Percentiles rank a stretch among this genome's conserved stretches.
Conservation (phyloP, 2,329 filamentous ascomycete species). For the Hymenoscyphus occultus region DNA sequence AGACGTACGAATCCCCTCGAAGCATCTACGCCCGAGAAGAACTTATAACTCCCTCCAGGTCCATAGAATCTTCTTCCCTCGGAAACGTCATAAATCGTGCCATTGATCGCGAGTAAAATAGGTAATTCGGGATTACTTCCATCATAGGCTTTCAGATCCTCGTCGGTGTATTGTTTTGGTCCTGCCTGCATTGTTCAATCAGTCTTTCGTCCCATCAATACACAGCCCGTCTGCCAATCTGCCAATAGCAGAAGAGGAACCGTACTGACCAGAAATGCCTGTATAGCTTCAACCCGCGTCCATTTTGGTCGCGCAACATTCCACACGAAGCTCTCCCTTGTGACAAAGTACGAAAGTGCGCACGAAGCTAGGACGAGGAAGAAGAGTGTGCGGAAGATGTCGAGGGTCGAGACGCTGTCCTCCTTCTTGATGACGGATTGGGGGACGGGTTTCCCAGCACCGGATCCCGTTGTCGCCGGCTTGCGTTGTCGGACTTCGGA, state of each 20-base stretch:
- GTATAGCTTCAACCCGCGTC: constrained; percentile 24
- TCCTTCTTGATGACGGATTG: constrained; percentile 27
- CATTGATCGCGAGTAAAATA: constrained; percentile 87
- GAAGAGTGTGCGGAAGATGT: constrained; percentile 30
- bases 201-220: not conserved
- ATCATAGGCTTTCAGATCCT: constrained; percentile 71
- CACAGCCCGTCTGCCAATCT: not conserved
- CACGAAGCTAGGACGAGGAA: constrained; percentile 29
- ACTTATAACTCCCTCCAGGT: constrained; percentile 79
- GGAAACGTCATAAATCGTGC: constrained; percentile 82
- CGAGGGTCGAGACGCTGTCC: constrained; percentile 31
- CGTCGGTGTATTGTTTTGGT: constrained; percentile 69
- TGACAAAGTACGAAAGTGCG: constrained; percentile 34
- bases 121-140: constrained; percentile 72
- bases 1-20: constrained; percentile 71
- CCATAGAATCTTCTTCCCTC: constrained; percentile 68
- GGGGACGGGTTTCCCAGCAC: constrained; percentile 1
- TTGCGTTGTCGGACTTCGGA: constrained; percentile 13
- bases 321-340: constrained; percentile 33
- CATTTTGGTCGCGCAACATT: constrained; percentile 30
- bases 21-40: constrained; percentile 85
- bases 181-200: constrained; percentile 41
- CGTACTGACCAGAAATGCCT: constrained; percentile 28
- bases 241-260: not conserved
- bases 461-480: not conserved